A percentile compares a stretch with the other conserved stretches of the same genome.
phyloP scores from a whole-genome alignment of 768 basidiomycete species.

The Termitomyces sp. region DNA sequence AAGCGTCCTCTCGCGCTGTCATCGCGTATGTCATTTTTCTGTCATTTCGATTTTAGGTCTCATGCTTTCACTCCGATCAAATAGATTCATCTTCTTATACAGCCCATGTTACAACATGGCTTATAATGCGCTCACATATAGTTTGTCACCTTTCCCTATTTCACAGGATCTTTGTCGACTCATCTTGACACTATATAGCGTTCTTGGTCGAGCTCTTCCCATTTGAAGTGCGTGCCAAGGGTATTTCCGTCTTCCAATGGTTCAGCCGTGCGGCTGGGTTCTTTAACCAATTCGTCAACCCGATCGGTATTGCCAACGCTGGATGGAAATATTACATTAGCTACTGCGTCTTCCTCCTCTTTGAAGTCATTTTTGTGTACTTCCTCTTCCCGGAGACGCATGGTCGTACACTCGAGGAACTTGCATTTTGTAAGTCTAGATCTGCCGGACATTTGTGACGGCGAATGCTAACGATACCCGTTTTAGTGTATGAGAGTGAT shows the following conservation, averaged over 20 bases:
- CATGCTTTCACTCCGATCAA: background rate
- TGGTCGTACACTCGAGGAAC: conserved; percentile 51
- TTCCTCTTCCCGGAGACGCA: conserved; percentile 64
- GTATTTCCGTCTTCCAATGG: conserved; percentile 60
- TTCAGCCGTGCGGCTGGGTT: conserved; percentile 52
- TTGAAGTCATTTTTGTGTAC: conserved; percentile 54
- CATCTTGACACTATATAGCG: conserved; percentile 39
- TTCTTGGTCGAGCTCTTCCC: conserved; percentile 71
- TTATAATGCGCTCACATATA: conserved; percentile 56
- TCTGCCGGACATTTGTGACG: no score
- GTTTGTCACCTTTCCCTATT: conserved; percentile 29
- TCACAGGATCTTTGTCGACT: conserved; percentile 17
- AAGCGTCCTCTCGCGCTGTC: conserved; percentile 46
- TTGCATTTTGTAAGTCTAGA: conserved; percentile 50
- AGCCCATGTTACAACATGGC: conserved; percentile 54
- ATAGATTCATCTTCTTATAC: conserved; percentile 56
- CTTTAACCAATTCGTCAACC: conserved; percentile 68
- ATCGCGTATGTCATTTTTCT: conserved; percentile 38
- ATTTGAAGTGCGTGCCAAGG: conserved; percentile 58
- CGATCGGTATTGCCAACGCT: conserved; percentile 54
- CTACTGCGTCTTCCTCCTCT: conserved; percentile 48
- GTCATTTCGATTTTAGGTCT: background rate
- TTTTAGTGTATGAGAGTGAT: conserved; percentile 41
- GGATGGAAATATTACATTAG: conserved; percentile 62
- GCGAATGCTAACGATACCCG: background rate